Evolutionary conservation across 2,329 filamentous ascomycete species (phyloP), one percentile per base, ranked within the genome.

Genomic region (Fusarium piperis): DNA sequence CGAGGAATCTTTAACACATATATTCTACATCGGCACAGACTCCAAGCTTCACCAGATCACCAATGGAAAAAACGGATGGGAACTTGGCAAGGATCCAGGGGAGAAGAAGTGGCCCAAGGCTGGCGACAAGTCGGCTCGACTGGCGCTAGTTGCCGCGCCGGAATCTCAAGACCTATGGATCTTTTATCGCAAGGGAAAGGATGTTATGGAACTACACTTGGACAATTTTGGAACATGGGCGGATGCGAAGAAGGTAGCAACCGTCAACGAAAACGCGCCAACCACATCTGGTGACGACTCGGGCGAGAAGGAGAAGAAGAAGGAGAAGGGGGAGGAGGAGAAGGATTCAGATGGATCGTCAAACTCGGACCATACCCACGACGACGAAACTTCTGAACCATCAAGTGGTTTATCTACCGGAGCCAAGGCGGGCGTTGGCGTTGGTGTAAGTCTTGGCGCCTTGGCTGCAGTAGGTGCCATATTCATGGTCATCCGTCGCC

Each of bases 21-120:
- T 71, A 3, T 69, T 71, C 15, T 71, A 71, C 20, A 66, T 71
- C 11, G 69, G 69, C 2, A 33, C 35, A 30, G 69, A 71, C 26
- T 32, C 57, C 0, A 56, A 60, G 8, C 32, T 71, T n/a, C 69
- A 70, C 7, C 39, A 38, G 1, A 18, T 61, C 3, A 46, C 53
- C 4, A 13, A 69, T 0, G 9, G 9, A 2, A 30, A 62, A 0
- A 26, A 57, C 0, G 30, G 23, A 1, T 71, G 69, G 69, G 13
- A 59, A 18, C 36, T 57, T 32, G 61, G 10, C 13, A 16, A 66
- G 3, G 32, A 36, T 1, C 59, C 38, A 0, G 59, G 68, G 2
- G 46, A 61, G 6, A 59, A 59, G 15, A 30, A 66, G 16, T 71
- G 69, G 69, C 69, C 69, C 0, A 20, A 58, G 26, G 61, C 69